A percentile compares a stretch with the other conserved stretches of the same genome.
Evolutionary conservation across 164 flowering plant species (phyloP).

Genomic region (Nelumbo lutea): DNA sequence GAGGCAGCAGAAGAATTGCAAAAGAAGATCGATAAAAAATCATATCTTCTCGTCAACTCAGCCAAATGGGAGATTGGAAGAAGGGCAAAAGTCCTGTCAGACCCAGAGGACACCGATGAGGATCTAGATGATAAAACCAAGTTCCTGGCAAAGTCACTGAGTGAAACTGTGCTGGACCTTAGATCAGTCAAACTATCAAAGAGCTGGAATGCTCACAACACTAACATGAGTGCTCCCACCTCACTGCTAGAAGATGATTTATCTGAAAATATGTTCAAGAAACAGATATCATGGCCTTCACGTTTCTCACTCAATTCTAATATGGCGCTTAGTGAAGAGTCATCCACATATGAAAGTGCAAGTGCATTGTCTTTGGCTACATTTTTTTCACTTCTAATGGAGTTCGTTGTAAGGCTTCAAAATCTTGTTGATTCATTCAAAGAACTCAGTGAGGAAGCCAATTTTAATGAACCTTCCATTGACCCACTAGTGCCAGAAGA

Average conservation of each 20-base stretch:
- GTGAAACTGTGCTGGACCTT: conserved; percentile 51
- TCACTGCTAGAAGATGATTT: conserved; percentile 26
- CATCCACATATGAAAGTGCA: conserved; percentile 76
- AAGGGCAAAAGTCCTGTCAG: conserved; percentile 29
- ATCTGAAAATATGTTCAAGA: conserved; percentile 27
- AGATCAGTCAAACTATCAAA: conserved; percentile 25
- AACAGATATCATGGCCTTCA: conserved; percentile 53
- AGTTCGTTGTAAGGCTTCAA: conserved; percentile 94
- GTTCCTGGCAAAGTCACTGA: conserved; percentile 36
- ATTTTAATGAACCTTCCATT: conserved; percentile 55
- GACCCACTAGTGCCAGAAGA: conserved; percentile 17
- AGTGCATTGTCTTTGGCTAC: conserved; percentile 79
- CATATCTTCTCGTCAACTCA: conserved; percentile 68
- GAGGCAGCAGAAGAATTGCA: conserved; percentile 83
- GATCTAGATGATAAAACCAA: conserved; percentile 28
- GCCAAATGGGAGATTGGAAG: conserved; percentile 59
- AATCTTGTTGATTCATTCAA: conserved; percentile 67
- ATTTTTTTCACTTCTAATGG: conserved; percentile 77
- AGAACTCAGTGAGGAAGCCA: conserved; percentile 67
- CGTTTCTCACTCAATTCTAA: conserved; percentile 33
- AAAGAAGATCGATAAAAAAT: conserved; percentile 64
- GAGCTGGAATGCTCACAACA: conserved; percentile 26
- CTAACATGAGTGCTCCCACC: conserved; percentile 18
- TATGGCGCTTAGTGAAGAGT: conserved; percentile 31
- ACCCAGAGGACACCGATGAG: conserved; percentile 23